Evolutionary conservation across 2,329 filamentous ascomycete species (phyloP).

Genomic region (Pseudomassariella vexata): DNA sequence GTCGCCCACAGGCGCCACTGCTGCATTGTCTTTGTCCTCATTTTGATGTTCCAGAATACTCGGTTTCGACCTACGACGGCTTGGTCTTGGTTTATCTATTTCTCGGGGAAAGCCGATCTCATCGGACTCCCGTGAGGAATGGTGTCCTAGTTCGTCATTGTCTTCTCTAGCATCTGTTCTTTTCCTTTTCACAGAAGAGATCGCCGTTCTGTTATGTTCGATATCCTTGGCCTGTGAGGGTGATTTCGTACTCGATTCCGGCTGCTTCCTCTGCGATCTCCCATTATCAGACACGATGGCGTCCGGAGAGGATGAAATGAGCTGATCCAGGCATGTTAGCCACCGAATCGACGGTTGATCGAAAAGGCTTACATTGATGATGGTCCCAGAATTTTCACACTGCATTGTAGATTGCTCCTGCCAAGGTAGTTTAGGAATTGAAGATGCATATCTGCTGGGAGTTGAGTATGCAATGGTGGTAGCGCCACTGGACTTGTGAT

Average conservation of each 20-base stretch:
- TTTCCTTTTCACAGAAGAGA: conserved; percentile 11
- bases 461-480: conserved; percentile 26
- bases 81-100: conserved; percentile 13
- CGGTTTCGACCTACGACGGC: too few relatives aligned
- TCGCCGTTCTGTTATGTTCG: conserved; percentile 3
- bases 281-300: conserved; percentile 12
- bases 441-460: conserved; percentile 23
- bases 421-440: conserved; percentile 21
- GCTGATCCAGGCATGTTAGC: conserved; percentile 10
- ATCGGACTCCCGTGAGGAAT: conserved; percentile 11
- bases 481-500: conserved; percentile 22
- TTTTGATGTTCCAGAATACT: too few relatives aligned
- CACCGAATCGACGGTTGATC: conserved; percentile 7
- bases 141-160: conserved; percentile 20
- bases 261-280: conserved; percentile 1
- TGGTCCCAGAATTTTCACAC: conserved; percentile 6
- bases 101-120: conserved; percentile 10
- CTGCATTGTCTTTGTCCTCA: too few relatives aligned
- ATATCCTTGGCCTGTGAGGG: neutral
- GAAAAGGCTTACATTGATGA: conserved; percentile 17
- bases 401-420: conserved; percentile 7
- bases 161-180: conserved; percentile 14
- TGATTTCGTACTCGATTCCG: conserved; percentile 4
- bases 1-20: too few relatives aligned
- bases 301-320: conserved; percentile 24